A percentile compares a stretch with the other conserved stretches of the same genome.
These are phyloP conservation scores for Closterium sp. DNA, from an alignment of 139 green algal genomes.

Conservation along the genomic window DNA sequence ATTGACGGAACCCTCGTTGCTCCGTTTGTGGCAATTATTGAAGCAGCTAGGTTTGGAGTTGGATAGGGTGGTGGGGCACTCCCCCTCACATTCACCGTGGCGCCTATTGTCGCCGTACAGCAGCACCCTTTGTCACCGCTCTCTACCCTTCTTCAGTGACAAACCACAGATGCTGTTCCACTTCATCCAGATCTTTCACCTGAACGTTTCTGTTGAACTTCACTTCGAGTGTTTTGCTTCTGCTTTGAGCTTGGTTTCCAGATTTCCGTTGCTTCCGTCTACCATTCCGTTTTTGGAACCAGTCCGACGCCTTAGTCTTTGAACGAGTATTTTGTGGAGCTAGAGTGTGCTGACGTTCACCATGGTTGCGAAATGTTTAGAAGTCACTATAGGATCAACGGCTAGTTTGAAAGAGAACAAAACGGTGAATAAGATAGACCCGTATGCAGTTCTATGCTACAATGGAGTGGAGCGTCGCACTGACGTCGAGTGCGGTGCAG, in stretches of 20 bases:
- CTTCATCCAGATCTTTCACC: background rate
- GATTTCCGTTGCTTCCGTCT: background rate
- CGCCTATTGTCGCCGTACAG: too few relatives aligned
- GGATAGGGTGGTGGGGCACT: too few relatives aligned
- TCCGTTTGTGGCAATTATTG: too few relatives aligned
- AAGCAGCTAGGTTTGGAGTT: too few relatives aligned
- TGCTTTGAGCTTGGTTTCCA: background rate
- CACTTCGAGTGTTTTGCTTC: background rate
- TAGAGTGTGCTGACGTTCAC: background rate
- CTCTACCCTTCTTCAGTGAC: too few relatives aligned
- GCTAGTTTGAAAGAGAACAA: background rate
- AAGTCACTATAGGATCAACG: background rate
- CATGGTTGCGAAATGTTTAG: background rate
- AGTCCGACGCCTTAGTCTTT: background rate
- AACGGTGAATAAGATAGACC: background rate
- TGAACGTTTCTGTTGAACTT: background rate
- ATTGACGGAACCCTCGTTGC: background rate
- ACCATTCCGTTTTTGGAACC: too few relatives aligned
- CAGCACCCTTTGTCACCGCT: too few relatives aligned
- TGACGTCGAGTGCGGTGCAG: background rate
- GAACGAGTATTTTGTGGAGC: background rate
- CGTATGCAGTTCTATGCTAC: background rate
- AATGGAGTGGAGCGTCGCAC: background rate
- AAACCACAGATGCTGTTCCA: background rate
- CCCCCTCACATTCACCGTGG: too few relatives aligned